Base-by-base conservation (phyloP, 371 early-diverging fungal genomes). In the Rhizomucor miehei region DNA sequence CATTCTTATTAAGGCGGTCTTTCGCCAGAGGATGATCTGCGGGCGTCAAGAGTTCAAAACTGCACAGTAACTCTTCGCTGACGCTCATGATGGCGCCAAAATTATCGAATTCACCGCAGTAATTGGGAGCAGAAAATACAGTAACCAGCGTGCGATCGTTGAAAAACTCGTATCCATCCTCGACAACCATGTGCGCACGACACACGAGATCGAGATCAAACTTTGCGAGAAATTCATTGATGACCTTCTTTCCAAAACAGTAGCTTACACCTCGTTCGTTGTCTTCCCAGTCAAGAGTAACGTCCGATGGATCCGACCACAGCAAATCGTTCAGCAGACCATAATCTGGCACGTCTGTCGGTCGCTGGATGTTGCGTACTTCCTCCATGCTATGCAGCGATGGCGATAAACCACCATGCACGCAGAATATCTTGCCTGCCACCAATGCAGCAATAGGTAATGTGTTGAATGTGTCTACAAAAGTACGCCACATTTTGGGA, bases 141-240 rank as follows among this genome's bases (percentile, higher is more conserved):
- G 99, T 99, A 3, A 99, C 99, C 44, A 98, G 75, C 12, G 89
- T 86, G 38, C 95, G 85, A 58, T 94, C 90, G 51, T 90, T 91
- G 80, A 98, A 98, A 72, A 99, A 99, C 70, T 98, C 97, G 69
- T 99, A 99, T 4, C 99, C 98, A 60, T 97, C 98, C 72, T 97
- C 98, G 4, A 98, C 98, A 8, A 99, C 75, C 90, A 95, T 95
- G 59, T 99, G 99, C 1, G 98, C 99, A 47, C 99, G 86, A 62
- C 95, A 94, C 14, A 98, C 89, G 14, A 97, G 77, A 75, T 97
- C 97, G 55, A 97, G 75, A 65, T 94, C 95, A 64, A 93, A 90
- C 60, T 86, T 88, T 50, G 87, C 80, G 50, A 99, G 69, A 70
- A 99, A 99, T 49, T 90, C 87, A 58, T 86, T 81, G 17, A 99